A percentile compares a stretch with the other conserved stretches of the same genome.
Evolutionary conservation across 108 stramenopile genomes (phyloP).

Genomic region (Cyclotella choctawhatcheeana): DNA sequence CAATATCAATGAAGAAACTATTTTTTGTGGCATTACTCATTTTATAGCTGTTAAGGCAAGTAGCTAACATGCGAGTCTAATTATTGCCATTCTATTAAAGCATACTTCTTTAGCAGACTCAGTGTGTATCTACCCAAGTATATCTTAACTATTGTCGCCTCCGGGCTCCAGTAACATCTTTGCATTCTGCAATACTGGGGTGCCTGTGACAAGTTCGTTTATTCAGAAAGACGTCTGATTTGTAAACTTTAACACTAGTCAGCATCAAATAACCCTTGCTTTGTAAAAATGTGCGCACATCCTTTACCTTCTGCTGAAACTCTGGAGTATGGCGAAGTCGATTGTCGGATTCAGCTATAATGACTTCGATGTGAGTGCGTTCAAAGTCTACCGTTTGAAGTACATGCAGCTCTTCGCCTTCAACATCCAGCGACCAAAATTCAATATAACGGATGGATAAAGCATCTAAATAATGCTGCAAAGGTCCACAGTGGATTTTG

Average conservation of each 20-base stretch:
- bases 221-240: constrained; percentile 35
- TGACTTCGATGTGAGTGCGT: constrained; percentile 49
- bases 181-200: background rate
- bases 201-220: constrained; percentile 1
- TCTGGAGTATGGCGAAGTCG: constrained; percentile 26
- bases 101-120: too few species aligned
- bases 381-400: constrained; percentile 61
- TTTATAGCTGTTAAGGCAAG: too few species aligned
- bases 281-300: constrained; percentile 6
- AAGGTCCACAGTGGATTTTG: constrained; percentile 54
- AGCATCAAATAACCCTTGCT: constrained; percentile 27
- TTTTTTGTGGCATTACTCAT: too few species aligned
- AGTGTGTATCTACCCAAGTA: too few species aligned
- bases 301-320: constrained; percentile 11
- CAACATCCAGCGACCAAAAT: constrained; percentile 72
- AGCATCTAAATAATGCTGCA: constrained; percentile 48
- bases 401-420: constrained; percentile 61
- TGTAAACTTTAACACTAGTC: constrained; percentile 11
- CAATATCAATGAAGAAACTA: too few species aligned
- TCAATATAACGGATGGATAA: constrained; percentile 31
- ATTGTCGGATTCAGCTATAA: constrained; percentile 57
- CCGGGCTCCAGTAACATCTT: background rate
- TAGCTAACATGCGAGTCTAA: too few species aligned
- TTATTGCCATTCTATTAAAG: too few species aligned
- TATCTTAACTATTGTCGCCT: background rate